Conservation (phyloP, 2,329 filamentous ascomycete species). For the Diaporthe sp. region DNA sequence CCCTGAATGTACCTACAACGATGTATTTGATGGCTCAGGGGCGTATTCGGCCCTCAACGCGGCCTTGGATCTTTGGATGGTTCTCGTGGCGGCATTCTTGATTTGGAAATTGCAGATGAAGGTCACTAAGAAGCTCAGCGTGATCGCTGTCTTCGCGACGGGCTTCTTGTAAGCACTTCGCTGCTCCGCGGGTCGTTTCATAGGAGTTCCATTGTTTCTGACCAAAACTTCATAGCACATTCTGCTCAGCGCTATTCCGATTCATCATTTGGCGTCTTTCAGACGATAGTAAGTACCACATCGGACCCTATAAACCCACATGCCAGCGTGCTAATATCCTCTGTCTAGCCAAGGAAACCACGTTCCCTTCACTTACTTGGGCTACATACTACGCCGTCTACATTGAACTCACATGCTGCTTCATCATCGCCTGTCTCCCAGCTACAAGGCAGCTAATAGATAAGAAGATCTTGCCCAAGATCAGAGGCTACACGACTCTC, state of each 20-base stretch:
- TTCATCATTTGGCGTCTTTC: slow-evolving; percentile 20
- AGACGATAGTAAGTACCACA: neutral
- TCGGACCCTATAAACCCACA: fast-evolving
- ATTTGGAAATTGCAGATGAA: slow-evolving; percentile 36
- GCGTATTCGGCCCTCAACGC: slow-evolving; percentile 34
- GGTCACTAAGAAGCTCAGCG: neutral
- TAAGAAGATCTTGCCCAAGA: neutral
- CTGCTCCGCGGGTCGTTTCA: fast-evolving
- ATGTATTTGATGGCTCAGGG: slow-evolving; percentile 30
- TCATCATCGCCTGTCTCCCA: slow-evolving; percentile 30
- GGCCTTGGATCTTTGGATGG: slow-evolving; percentile 33
- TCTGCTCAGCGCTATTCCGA: slow-evolving; percentile 16
- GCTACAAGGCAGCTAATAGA: slow-evolving; percentile 10
- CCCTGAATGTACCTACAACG: slow-evolving; percentile 23
- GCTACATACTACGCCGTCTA: slow-evolving; percentile 23
- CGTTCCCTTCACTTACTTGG: slow-evolving; percentile 14
- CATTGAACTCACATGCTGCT: slow-evolving; percentile 29
- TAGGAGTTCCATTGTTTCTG: fast-evolving
- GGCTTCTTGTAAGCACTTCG: slow-evolving; percentile 10
- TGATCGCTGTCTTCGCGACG: slow-evolving; percentile 24
- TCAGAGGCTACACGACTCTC: neutral
- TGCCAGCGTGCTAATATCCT: neutral
- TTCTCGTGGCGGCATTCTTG: slow-evolving; percentile 24
- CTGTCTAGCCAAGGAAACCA: neutral
- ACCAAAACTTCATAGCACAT: neutral